These are phyloP conservation scores for Dorcoceras hygrometricum DNA, from an alignment of 257 asterid genomes.

Conservation along the genomic window DNA sequence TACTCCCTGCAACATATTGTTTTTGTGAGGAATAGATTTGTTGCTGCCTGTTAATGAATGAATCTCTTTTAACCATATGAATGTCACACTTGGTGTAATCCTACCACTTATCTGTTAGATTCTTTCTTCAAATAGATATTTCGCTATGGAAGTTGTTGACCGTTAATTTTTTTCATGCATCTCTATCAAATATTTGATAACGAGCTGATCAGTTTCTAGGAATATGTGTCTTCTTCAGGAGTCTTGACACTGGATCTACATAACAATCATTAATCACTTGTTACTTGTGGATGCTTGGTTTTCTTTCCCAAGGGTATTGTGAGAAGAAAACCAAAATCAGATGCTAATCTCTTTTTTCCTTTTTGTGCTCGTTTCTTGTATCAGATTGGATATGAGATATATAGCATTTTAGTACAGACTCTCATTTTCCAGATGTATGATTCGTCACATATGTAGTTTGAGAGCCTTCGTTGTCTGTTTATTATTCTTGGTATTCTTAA, in stretches of 20 bases:
- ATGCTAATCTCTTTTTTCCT: background rate
- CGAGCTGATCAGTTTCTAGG: background rate
- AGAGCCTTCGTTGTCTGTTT: background rate
- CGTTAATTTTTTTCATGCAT: background rate
- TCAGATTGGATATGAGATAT: constrained; percentile 3
- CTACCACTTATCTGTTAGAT: background rate
- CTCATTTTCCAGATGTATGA: background rate
- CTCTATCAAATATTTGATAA: background rate
- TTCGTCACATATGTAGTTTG: no score
- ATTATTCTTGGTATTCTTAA: constrained; percentile 21
- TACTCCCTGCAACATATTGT: background rate
- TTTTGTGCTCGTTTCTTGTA: background rate
- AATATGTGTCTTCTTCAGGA: background rate
- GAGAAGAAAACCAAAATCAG: background rate
- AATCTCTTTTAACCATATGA: background rate
- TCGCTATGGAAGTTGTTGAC: constrained; percentile 3
- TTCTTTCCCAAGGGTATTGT: background rate
- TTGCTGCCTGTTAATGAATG: constrained; percentile 5
- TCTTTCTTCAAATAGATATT: background rate
- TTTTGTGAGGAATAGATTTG: background rate
- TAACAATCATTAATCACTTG: background rate
- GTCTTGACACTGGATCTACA: background rate
- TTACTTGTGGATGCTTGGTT: background rate
- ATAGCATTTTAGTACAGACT: background rate
- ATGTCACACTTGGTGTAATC: background rate